phyloP scores from a whole-genome alignment of 2,329 filamentous ascomycete genomes.

The Curvularia sp. region DNA sequence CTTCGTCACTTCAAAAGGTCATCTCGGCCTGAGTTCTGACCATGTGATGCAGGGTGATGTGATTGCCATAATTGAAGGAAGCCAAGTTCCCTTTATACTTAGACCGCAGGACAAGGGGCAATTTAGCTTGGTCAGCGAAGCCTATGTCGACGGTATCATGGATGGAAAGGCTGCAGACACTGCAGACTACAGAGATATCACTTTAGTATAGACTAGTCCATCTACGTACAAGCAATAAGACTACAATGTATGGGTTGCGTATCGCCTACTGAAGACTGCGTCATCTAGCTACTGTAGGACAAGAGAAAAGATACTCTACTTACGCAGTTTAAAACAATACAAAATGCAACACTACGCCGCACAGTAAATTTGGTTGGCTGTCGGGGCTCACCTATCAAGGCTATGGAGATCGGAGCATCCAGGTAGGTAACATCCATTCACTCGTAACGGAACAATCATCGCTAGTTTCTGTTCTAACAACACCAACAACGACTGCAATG shows the following conservation, averaged over 20 bases:
- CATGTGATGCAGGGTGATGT: slow-evolving; percentile 18
- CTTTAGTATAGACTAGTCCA: not conserved
- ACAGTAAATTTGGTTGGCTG: too few species aligned
- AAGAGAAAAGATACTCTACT: too few species aligned
- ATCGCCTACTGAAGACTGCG: too few species aligned
- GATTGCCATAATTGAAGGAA: slow-evolving; percentile 23
- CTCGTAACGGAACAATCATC: too few species aligned
- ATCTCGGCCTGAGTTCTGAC: slow-evolving; percentile 21
- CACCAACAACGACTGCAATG: too few species aligned
- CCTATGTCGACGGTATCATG: slow-evolving; percentile 33
- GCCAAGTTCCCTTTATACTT: slow-evolving; percentile 27
- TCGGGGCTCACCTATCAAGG: too few species aligned
- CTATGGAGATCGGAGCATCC: too few species aligned
- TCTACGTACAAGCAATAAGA: not conserved
- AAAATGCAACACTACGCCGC: too few species aligned
- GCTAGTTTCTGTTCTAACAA: too few species aligned
- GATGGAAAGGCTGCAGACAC: slow-evolving; percentile 19
- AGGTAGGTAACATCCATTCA: too few species aligned
- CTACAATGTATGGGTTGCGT: not conserved
- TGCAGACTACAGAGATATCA: not conserved
- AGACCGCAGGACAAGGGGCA: slow-evolving; percentile 7
- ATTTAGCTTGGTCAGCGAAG: slow-evolving; percentile 26
- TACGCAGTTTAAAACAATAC: too few species aligned
- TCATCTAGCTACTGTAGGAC: too few species aligned
- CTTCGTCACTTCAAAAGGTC: slow-evolving; percentile 24